These are phyloP conservation scores for Kodamaea suecica DNA, from an alignment of 1,139 yeast species.

Conservation along the genomic window DNA sequence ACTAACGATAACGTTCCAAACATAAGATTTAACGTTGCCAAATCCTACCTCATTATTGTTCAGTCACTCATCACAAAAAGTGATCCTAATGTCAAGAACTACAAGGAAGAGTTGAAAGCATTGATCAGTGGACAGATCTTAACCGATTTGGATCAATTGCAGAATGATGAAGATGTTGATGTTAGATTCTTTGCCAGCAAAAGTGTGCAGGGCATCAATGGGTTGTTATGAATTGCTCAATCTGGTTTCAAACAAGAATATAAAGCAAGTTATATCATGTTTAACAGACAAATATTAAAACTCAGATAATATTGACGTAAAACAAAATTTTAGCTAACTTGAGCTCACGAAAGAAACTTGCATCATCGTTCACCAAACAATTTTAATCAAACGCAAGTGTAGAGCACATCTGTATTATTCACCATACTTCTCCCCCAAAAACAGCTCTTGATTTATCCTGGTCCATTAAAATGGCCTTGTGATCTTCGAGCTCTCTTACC, in stretches of 20 bases:
- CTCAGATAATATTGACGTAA: too few relatives aligned
- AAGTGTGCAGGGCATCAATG: conserved; percentile 45
- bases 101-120: conserved; percentile 26
- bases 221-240: conserved; percentile 12
- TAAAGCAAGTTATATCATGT: too few relatives aligned
- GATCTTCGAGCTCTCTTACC: neutral
- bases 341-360: too few relatives aligned
- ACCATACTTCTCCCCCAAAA: too few relatives aligned
- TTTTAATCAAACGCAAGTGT: too few relatives aligned
- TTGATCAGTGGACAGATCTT: conserved; percentile 56
- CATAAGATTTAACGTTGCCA: conserved; percentile 92
- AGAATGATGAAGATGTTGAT: conserved; percentile 78
- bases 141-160: conserved; percentile 63
- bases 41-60: conserved; percentile 64
- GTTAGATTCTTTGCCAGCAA: conserved; percentile 81
- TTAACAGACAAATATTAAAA: too few relatives aligned
- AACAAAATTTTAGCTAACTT: too few relatives aligned
- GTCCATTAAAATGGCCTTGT: neutral
- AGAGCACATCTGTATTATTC: too few relatives aligned
- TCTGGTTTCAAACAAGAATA: neutral
- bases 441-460: too few relatives aligned
- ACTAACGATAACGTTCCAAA: conserved; percentile 85
- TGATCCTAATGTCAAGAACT: conserved; percentile 8
- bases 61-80: conserved; percentile 40
- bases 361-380: too few relatives aligned